phyloP scores from a whole-genome alignment of 176 grass and related monocot species.

The Pontederia paniculata region DNA sequence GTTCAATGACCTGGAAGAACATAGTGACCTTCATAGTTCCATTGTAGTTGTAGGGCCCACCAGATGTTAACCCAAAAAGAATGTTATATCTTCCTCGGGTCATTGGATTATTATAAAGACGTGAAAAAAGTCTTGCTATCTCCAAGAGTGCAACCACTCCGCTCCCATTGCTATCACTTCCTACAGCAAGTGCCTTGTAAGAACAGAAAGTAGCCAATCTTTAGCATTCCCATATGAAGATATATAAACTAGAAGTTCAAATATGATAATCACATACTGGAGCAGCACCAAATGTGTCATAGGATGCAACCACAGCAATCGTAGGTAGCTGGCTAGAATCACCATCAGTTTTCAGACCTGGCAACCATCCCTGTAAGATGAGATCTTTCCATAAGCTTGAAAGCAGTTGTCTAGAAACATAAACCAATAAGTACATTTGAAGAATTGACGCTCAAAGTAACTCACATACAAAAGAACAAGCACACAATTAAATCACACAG shows the following conservation, averaged over 20 bases:
- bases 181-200: slow-evolving; percentile 68
- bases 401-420: not conserved
- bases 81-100: slow-evolving; percentile 92
- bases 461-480: too few species aligned
- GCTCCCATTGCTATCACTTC: slow-evolving; percentile 94
- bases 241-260: slow-evolving; percentile 6
- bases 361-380: slow-evolving; percentile 82
- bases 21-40: slow-evolving; percentile 68
- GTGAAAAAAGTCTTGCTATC: slow-evolving; percentile 83
- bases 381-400: not conserved
- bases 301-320: slow-evolving; percentile 96
- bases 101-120: slow-evolving; percentile 79
- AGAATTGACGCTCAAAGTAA: too few species aligned
- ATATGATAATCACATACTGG: slow-evolving; percentile 43
- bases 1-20: slow-evolving; percentile 2
- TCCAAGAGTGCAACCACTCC: slow-evolving; percentile 85
- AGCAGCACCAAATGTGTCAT: slow-evolving; percentile 96
- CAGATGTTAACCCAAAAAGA: slow-evolving; percentile 96
- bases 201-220: slow-evolving; percentile 17
- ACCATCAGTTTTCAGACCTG: slow-evolving; percentile 72
- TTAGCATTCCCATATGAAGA: slow-evolving; percentile 16
- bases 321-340: slow-evolving; percentile 69
- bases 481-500: too few species aligned
- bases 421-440: too few species aligned
- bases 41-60: slow-evolving; percentile 97